Evolutionary conservation across 2,329 filamentous ascomycete genomes (phyloP), one percentile per base, ranked within the genome.

Genomic region (Colletotrichum abscissum): DNA sequence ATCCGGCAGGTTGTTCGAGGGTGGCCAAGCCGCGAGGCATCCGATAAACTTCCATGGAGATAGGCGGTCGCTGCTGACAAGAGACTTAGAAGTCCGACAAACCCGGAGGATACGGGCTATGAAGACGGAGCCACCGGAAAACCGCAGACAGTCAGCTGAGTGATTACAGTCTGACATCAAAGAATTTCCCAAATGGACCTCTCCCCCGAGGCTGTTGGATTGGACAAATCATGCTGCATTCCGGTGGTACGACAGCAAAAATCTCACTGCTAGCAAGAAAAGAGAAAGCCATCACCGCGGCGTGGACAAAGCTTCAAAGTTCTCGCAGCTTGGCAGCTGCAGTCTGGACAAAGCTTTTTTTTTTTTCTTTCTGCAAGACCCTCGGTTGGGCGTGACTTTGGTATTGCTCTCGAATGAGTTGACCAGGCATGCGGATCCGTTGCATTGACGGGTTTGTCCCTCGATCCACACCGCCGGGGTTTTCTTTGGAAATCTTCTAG

Each of bases 401-500:
- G 14, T 9, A 19, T 65, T 46, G 57, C 33, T 38, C 26, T 49
- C 57, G 46, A 63, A 46, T 33, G 12, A 35, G 55, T 19, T 22
- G 24, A 5, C 12, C 46, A n/a, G n/a, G 52, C n/a, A 8, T 55
- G 11, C 22, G 52, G 19, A 24, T 35, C 26, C 60, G 60, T 65
- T 54, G 60, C 59, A 64, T 54, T 73, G 52, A 57, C 38, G 26
- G 2, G 11, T 54, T 30, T n/a, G 30, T 59, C 22, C 54, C 38
- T 35, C 55, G 24, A 55, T 56, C 66, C 42, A 54, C 58, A 49
- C 59, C 30, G 59, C 16, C 30, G 42, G 65, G 52, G 26, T 49
- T 49, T 49, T 49, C 42, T 49, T 49, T 60, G 55, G 55, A 69
- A 69, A 49, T 54, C 26, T 73, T 69, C 59, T 69, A 63, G 58